Evolutionary conservation across 2,329 filamentous ascomycete species (phyloP).

Genomic region (Sporothrix dimorphospora): DNA sequence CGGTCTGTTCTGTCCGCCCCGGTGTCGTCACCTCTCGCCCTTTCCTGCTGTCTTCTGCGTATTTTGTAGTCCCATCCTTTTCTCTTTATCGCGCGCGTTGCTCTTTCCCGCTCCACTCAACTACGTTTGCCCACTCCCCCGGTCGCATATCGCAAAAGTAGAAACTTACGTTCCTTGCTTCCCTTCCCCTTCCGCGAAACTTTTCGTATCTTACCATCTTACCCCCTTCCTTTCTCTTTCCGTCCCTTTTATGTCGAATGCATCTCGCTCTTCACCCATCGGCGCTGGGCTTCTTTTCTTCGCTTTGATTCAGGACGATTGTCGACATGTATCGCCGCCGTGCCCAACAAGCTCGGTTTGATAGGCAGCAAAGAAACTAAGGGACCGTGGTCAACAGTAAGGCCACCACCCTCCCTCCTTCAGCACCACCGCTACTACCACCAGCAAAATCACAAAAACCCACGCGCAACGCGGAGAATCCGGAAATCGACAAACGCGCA

Average conservation of each 20-base stretch:
- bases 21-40: slow-evolving; percentile 5
- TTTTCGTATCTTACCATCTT: too few relatives aligned
- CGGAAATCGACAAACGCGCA: slow-evolving; percentile 20
- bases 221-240: not conserved
- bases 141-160: slow-evolving; percentile 22
- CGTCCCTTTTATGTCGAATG: not conserved
- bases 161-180: slow-evolving; percentile 18
- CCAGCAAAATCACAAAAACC: not conserved
- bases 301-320: not conserved
- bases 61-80: not conserved
- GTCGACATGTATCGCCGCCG: slow-evolving; percentile 22
- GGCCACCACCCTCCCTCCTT: slow-evolving; percentile 9
- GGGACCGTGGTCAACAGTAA: slow-evolving; percentile 8
- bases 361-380: slow-evolving; percentile 13
- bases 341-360: slow-evolving; percentile 23
- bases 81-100: slow-evolving; percentile 25
- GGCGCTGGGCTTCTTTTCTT: not conserved
- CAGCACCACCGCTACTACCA: too few relatives aligned
- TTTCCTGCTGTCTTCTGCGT: not conserved
- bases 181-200: not conserved
- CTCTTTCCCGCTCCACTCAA: slow-evolving; percentile 24
- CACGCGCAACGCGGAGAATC: slow-evolving; percentile 24
- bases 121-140: slow-evolving; percentile 16
- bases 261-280: not conserved
- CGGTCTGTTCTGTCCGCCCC: not conserved